These are phyloP conservation scores for Arthrocladium fulminans DNA, from an alignment of 2,329 filamentous ascomycete genomes.

Conservation along the genomic window DNA sequence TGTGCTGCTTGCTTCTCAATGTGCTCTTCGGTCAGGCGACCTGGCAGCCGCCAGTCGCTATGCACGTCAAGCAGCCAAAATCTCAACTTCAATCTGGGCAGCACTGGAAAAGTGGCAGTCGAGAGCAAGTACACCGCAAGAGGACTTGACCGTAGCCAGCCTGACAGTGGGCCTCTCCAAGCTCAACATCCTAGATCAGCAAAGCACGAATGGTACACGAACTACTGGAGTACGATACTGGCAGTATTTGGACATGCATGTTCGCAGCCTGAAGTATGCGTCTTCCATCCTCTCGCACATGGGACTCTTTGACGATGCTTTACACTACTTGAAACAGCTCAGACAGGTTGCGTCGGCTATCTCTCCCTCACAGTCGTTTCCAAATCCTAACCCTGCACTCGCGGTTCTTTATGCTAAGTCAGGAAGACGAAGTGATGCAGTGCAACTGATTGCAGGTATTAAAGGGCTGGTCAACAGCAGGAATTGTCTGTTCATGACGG, in stretches of 20 bases:
- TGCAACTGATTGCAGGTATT: neutral
- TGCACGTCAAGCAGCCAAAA: constrained; percentile 20
- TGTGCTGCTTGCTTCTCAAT: constrained; percentile 15
- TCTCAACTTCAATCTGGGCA: constrained; percentile 17
- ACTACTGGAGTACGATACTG: constrained; percentile 63
- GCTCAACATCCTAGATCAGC: constrained; percentile 31
- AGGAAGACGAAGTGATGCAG: neutral
- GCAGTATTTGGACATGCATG: constrained; percentile 65
- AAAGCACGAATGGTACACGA: neutral
- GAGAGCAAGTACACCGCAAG: neutral
- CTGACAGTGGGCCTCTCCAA: constrained; percentile 33
- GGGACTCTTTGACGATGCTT: constrained; percentile 77
- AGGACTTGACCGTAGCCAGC: constrained; percentile 28
- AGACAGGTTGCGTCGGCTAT: constrained; percentile 65
- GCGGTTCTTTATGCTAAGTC: constrained; percentile 6
- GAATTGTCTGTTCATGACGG: neutral
- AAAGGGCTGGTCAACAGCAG: no score
- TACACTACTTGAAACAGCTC: constrained; percentile 80
- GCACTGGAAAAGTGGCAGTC: constrained; percentile 6
- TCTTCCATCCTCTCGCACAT: constrained; percentile 72
- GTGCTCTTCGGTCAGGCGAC: constrained; percentile 12
- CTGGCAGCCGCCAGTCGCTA: constrained; percentile 13
- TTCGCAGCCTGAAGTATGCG: constrained; percentile 55
- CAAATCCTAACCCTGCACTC: constrained; percentile 23
- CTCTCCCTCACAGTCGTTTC: constrained; percentile 45